phyloP scores from a whole-genome alignment of 2,329 filamentous ascomycete genomes.

The Pseudogymnoascus sp. region DNA sequence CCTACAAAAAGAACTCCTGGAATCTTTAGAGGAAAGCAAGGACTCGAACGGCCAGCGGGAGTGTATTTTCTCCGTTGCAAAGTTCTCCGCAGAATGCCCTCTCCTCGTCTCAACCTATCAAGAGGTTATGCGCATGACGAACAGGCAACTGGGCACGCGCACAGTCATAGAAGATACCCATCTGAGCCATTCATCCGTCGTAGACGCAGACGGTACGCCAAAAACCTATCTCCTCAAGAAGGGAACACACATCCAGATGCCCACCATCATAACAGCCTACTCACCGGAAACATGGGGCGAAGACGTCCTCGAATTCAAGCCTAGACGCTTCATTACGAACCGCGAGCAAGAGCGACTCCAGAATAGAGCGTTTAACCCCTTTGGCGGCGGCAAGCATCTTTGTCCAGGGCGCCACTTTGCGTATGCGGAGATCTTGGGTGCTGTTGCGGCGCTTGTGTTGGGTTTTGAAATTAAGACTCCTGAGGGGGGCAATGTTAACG shows the following conservation, averaged over 20 bases:
- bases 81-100: constrained; percentile 33
- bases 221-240: constrained; percentile 37
- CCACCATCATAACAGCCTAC: constrained; percentile 36
- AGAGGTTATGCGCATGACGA: constrained; percentile 37
- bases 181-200: constrained; percentile 24
- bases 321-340: constrained; percentile 32
- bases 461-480: constrained; percentile 25
- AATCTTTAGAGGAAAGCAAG: neutral
- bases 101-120: constrained; percentile 38
- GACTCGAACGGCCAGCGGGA: constrained; percentile 1
- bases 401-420: constrained; percentile 35
- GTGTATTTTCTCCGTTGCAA: constrained; percentile 30
- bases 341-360: constrained; percentile 17
- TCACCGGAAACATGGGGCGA: constrained; percentile 37
- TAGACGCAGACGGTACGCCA: constrained; percentile 7
- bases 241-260: constrained; percentile 36
- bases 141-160: constrained; percentile 33
- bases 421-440: constrained; percentile 31
- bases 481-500: constrained; percentile 10
- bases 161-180: constrained; percentile 35
- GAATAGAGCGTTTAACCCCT: constrained; percentile 30
- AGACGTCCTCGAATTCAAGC: constrained; percentile 34
- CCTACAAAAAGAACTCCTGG: constrained; percentile 27
- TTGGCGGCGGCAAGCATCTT: constrained; percentile 34
- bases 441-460: constrained; percentile 28